Percentiles rank a stretch among this genome's conserved stretches.
Conservation (phyloP, 305 asterid genomes). For the Stenogyne calaminthoides region DNA sequence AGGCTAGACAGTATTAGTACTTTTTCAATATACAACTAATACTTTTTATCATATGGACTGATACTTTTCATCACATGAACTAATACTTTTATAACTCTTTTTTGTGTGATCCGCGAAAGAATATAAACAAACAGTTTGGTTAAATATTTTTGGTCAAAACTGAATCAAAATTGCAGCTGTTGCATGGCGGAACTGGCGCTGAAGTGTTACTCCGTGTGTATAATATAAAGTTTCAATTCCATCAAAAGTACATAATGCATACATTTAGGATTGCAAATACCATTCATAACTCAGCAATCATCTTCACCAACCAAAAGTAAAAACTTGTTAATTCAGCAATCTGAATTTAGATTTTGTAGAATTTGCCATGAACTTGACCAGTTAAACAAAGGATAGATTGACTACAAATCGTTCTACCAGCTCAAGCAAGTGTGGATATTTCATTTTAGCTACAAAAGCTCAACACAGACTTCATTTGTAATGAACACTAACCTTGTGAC, state of each 20-base stretch:
- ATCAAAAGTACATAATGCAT: not conserved
- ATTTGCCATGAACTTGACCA: not conserved
- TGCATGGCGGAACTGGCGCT: no score
- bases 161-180: no score
- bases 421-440: no score
- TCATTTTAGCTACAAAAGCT: not conserved
- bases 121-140: no score
- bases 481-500: slow-evolving; percentile 60
- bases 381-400: not conserved
- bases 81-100: no score
- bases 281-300: no score
- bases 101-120: no score
- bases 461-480: not conserved
- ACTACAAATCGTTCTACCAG: not conserved
- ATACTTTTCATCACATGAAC: no score
- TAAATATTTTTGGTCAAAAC: no score
- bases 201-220: not conserved
- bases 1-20: no score
- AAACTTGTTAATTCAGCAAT: not conserved
- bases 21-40: no score
- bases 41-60: no score
- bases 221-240: not conserved
- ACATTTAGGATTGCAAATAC: not conserved
- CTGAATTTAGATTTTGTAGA: not conserved
- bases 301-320: not conserved